phyloP scores from a whole-genome alignment of 495 filamentous ascomycete species.

The Rusavskia elegans region DNA sequence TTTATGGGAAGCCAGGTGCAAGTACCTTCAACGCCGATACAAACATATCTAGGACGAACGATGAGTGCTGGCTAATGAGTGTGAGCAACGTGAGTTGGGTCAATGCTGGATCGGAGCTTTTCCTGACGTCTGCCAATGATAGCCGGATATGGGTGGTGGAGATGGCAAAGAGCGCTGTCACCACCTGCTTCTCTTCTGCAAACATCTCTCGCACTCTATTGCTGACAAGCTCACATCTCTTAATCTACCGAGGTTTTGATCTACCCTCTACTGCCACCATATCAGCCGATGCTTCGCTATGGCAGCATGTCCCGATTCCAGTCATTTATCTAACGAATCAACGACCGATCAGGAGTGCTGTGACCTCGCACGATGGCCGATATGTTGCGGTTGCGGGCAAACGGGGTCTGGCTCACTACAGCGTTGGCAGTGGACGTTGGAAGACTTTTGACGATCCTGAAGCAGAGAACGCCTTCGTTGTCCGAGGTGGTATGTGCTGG shows the following conservation, averaged over 20 bases:
- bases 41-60: slow-evolving; percentile 43
- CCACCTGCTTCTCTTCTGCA: slow-evolving; percentile 75
- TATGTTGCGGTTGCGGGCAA: slow-evolving; percentile 92
- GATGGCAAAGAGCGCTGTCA: slow-evolving; percentile 79
- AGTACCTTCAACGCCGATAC: slow-evolving; percentile 63
- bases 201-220: slow-evolving; percentile 83
- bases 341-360: slow-evolving; percentile 77
- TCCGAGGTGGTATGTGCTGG: slow-evolving; percentile 97
- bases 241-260: slow-evolving; percentile 89
- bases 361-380: slow-evolving; percentile 78
- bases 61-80: slow-evolving; percentile 68
- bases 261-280: slow-evolving; percentile 77
- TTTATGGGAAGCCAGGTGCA: slow-evolving; percentile 77
- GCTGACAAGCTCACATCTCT: slow-evolving; percentile 66
- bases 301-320: slow-evolving; percentile 84
- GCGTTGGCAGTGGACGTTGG: slow-evolving; percentile 86
- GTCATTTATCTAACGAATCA: slow-evolving; percentile 71
- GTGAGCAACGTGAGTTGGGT: slow-evolving; percentile 68
- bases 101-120: slow-evolving; percentile 69
- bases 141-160: slow-evolving; percentile 77
- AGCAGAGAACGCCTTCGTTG: slow-evolving; percentile 76
- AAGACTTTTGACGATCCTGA: slow-evolving; percentile 74
- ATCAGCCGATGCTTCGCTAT: slow-evolving; percentile 79
- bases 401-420: slow-evolving; percentile 89
- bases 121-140: slow-evolving; percentile 51